Conservation (phyloP, 805 yeast species). For the Starmerella lactis-condensi region DNA sequence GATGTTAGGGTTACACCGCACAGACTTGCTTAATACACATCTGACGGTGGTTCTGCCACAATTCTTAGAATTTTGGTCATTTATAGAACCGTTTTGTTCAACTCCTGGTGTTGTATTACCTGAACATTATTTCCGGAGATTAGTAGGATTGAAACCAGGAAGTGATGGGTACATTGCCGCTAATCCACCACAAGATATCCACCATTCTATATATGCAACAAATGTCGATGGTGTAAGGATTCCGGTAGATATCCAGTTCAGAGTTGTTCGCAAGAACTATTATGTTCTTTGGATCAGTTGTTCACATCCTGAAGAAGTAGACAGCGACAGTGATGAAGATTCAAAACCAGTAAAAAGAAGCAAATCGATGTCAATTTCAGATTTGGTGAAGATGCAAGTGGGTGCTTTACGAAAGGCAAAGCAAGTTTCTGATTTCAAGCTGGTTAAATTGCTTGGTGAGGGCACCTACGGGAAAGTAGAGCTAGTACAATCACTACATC, state of each 20-base stretch:
- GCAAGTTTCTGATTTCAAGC: slow-evolving; percentile 48
- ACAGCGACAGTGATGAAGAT: background rate
- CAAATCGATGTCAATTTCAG: background rate
- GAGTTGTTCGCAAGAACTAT: slow-evolving; percentile 43
- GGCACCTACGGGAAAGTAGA: slow-evolving; percentile 90
- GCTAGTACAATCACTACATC: slow-evolving; percentile 36
- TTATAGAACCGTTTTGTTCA: slow-evolving; percentile 25
- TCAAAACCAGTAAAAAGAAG: no score
- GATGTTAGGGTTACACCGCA: slow-evolving; percentile 11
- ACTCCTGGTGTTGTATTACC: slow-evolving; percentile 61
- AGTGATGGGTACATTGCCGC: slow-evolving; percentile 24
- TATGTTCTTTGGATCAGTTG: slow-evolving; percentile 74
- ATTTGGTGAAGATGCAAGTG: slow-evolving; percentile 24
- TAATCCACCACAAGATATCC: slow-evolving; percentile 10
- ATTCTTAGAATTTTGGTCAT: slow-evolving; percentile 25
- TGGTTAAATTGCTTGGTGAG: slow-evolving; percentile 69
- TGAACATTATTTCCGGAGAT: slow-evolving; percentile 71
- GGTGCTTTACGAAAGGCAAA: slow-evolving; percentile 58
- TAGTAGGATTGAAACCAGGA: slow-evolving; percentile 12
- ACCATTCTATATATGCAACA: slow-evolving; percentile 26
- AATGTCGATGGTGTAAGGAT: slow-evolving; percentile 53
- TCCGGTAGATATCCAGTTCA: slow-evolving; percentile 59
- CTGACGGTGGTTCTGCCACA: slow-evolving; percentile 15
- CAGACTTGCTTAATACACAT: slow-evolving; percentile 6
- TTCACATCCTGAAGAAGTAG: slow-evolving; percentile 23